phyloP scores from a whole-genome alignment of 177 flowering plant species.

The Vitis hybrid region DNA sequence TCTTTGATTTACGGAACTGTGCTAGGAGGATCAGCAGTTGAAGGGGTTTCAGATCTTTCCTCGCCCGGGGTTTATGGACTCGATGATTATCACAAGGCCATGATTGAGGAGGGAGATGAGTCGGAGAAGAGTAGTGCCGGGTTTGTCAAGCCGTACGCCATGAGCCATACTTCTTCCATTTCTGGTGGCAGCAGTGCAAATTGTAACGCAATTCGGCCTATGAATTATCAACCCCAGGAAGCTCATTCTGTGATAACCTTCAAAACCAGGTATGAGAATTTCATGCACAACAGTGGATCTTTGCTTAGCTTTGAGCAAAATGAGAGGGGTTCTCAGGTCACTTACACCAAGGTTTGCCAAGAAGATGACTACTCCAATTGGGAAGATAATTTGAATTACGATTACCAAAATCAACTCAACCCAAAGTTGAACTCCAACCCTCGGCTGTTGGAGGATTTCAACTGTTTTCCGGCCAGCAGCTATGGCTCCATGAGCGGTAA shows the following conservation, averaged over 20 bases:
- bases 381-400: slow-evolving; percentile 24
- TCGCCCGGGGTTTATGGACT: slow-evolving; percentile 3
- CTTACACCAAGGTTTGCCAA: not conserved
- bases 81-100: slow-evolving; percentile 6
- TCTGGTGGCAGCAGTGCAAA: slow-evolving; percentile 27
- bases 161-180: slow-evolving; percentile 32
- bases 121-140: slow-evolving; percentile 8
- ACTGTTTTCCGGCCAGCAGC: slow-evolving; percentile 31
- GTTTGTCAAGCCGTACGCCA: slow-evolving; percentile 10
- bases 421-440: slow-evolving; percentile 13
- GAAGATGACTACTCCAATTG: slow-evolving; percentile 29
- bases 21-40: not conserved
- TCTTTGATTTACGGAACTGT: not conserved
- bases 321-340: not conserved
- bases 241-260: slow-evolving; percentile 44
- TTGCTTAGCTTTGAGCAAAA: slow-evolving; percentile 49
- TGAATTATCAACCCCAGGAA: slow-evolving; percentile 21
- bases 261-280: slow-evolving; percentile 26
- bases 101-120: slow-evolving; percentile 15
- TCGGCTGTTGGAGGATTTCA: slow-evolving; percentile 28
- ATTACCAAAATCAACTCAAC: slow-evolving; percentile 14
- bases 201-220: slow-evolving; percentile 10
- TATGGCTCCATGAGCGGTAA: slow-evolving; percentile 9
- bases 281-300: slow-evolving; percentile 27
- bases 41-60: slow-evolving; percentile 12